Conservation (phyloP, 1,284 basidiomycete species). For the Waitea zeae region DNA sequence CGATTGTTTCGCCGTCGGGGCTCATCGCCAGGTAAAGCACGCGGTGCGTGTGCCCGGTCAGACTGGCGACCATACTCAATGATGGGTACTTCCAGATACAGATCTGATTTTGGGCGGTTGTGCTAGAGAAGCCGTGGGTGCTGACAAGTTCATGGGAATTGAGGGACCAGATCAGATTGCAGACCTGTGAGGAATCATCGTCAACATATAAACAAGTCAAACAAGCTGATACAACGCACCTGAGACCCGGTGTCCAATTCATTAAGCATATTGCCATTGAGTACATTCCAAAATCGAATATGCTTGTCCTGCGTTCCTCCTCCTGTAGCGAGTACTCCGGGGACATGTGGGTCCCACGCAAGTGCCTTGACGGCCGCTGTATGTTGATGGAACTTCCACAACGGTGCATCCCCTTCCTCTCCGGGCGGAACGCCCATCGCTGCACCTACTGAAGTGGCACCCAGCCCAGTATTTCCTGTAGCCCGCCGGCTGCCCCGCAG, state of each 20-base stretch:
- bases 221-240: constrained; percentile 25
- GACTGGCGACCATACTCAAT: constrained; percentile 82
- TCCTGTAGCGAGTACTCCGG: constrained; percentile 87
- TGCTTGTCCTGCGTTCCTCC: constrained; percentile 97
- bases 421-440: too few relatives aligned
- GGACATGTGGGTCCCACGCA: constrained; percentile 93
- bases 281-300: constrained; percentile 94
- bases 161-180: constrained; percentile 92
- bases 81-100: constrained; percentile 97
- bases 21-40: constrained; percentile 96
- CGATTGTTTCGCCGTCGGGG: constrained; percentile 93
- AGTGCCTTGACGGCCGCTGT: constrained; percentile 96
- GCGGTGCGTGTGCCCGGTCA: constrained; percentile 88
- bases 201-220: constrained; percentile 1
- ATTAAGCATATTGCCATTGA: constrained; percentile 70
- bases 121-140: constrained; percentile 92
- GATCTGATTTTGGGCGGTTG: constrained; percentile 92
- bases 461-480: constrained; percentile 12
- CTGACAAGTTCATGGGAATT: constrained; percentile 96
- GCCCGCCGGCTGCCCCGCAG: constrained; percentile 41
- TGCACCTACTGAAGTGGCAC: constrained; percentile 10
- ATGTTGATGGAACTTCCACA: constrained; percentile 94
- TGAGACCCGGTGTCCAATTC: constrained; percentile 89
- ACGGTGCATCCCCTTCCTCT: constrained; percentile 41
- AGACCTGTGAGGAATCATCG: constrained; percentile 55